Base-by-base conservation (phyloP, 2,329 filamentous ascomycete species). In the Curvularia lunata region DNA sequence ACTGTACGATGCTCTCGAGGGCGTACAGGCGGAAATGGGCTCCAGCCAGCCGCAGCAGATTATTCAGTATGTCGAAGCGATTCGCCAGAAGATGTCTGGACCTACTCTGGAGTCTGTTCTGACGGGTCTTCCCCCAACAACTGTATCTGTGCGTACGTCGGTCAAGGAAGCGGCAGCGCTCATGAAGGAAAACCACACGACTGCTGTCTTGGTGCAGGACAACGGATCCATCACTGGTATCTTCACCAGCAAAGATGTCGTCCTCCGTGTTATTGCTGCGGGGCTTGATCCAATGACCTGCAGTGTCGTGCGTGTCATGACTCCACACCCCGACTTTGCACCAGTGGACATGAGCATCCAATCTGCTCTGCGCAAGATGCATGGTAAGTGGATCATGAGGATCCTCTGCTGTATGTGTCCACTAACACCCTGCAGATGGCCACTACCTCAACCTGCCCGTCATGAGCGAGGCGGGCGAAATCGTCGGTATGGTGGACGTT, bases 101-200 rank as follows among this genome's bases (percentile, higher is more conserved):
- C 95, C 95, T 18, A 99, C 95, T 1, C 84, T 99, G 19, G 95
- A 99, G 80, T 92, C 92, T 6, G 95, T 99, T 27, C 81, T 99
- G 63, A 96, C 92, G 70, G 95, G 95, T 59, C 84, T 92, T 67
- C 93, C 95, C 8, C 95, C 95, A 4, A 94, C 91, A 2, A 98
- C 95, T 1, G 95, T 99, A 61, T 97, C 91, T 60, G 95, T 99
- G 27, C 86, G 95, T 63, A 99, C 95, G 5, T 96, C 94, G 6
- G 95, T 99, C 67, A 96, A 92, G 82, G 95, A 99, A 73, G 95
- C 95, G 54, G 95, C 95, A 16, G 86, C 90, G 66, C 80, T 97
- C 77, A 99, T 99, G 95, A 98, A 96, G 82, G 95, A 99, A 78
- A 94, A 99, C 80, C 95, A 96, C 79, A 99, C 95, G 18, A 99